Conservation (phyloP, 176 grass and related monocot species). For the Ampelocalamus luodianensis region DNA sequence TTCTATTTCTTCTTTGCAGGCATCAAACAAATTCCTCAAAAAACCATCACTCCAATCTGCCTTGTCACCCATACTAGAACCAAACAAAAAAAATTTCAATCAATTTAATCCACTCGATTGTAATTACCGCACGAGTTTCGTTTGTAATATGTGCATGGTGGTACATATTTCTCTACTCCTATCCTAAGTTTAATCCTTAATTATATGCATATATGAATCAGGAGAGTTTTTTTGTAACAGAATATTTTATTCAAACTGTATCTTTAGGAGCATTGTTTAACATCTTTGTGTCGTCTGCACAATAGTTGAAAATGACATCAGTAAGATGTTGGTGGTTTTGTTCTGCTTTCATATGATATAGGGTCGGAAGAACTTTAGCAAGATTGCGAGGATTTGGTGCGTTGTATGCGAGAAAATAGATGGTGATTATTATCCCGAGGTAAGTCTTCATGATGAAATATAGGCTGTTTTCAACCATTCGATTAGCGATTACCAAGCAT, state of each 20-base stretch:
- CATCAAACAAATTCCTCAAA: too few species aligned
- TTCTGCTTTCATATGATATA: conserved; percentile 37
- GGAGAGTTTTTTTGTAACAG: conserved; percentile 4
- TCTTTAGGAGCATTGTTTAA: conserved; percentile 9
- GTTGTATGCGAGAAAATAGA: conserved; percentile 97
- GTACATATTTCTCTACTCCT: too few species aligned
- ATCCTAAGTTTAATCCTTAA: conserved; percentile 36
- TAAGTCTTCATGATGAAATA: conserved; percentile 39
- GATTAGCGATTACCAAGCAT: conserved; percentile 27
- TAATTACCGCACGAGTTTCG: too few species aligned
- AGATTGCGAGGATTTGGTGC: conserved; percentile 92
- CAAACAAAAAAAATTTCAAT: too few species aligned
- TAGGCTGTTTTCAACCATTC: conserved; percentile 22
- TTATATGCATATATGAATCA: conserved; percentile 11
- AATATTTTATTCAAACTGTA: neutral
- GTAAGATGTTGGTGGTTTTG: neutral
- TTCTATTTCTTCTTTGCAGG: too few species aligned
- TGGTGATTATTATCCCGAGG: conserved; percentile 97
- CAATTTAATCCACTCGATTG: too few species aligned
- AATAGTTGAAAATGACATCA: conserved; percentile 20
- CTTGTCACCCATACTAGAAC: too few species aligned
- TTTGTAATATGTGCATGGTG: too few species aligned
- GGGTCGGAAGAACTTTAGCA: conserved; percentile 97
- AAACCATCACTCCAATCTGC: too few species aligned
- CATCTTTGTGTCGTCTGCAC: conserved; percentile 26